These are phyloP conservation scores for Camelina hispida DNA, from an alignment of 345 rosid genomes.

Conservation along the genomic window DNA sequence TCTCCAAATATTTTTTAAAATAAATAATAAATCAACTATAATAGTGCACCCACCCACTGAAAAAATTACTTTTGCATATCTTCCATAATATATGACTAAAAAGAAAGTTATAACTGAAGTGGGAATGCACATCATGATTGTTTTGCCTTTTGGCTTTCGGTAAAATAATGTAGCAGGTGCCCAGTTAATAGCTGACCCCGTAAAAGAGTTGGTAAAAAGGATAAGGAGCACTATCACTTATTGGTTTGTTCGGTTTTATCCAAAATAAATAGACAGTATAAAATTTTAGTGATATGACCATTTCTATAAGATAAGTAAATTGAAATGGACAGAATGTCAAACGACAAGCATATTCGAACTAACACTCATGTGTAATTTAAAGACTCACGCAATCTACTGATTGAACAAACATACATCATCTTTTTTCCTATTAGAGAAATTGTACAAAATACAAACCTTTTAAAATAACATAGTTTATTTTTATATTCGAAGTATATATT, in stretches of 20 bases:
- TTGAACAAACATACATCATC: not conserved
- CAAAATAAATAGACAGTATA: not conserved
- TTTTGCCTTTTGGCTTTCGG: slow-evolving; percentile 17
- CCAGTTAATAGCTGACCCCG: not conserved
- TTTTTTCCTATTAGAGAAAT: not conserved
- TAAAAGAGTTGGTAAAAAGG: slow-evolving; percentile 16
- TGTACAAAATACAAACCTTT: slow-evolving; percentile 8
- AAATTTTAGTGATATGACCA: not conserved
- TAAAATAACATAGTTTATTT: no score
- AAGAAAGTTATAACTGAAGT: slow-evolving; percentile 22
- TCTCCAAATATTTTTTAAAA: not conserved
- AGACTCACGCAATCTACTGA: slow-evolving; percentile 32
- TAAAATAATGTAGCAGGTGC: not conserved
- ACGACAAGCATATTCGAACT: slow-evolving; percentile 36
- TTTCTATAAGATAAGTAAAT: slow-evolving; percentile 12
- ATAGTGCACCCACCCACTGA: not conserved
- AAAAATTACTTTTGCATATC: not conserved
- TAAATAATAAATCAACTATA: no score
- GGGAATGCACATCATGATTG: slow-evolving; percentile 18
- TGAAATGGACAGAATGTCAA: slow-evolving; percentile 36
- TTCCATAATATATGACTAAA: not conserved
- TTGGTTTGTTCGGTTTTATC: slow-evolving; percentile 16
- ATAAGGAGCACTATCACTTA: slow-evolving; percentile 14
- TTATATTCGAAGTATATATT: not conserved
- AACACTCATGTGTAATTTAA: slow-evolving; percentile 14